Conservation (phyloP, 345 rosid genomes). For the Dipteronia sinensis region DNA sequence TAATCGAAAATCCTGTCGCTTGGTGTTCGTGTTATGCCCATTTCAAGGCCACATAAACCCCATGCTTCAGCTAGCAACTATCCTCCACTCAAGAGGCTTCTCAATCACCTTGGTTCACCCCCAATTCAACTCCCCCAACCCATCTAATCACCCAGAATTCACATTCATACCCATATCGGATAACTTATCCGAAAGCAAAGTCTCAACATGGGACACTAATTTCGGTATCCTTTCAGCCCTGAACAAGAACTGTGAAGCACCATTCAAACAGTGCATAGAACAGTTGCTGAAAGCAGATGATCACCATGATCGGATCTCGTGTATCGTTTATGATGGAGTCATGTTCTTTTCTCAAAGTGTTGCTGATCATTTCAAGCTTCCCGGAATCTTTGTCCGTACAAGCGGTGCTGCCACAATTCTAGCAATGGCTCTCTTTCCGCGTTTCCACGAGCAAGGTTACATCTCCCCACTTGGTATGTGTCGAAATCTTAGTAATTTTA, state of each 20-base stretch:
- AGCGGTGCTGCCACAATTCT: conserved; percentile 20
- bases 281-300: conserved; percentile 20
- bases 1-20: background rate
- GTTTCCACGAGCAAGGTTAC: conserved; percentile 16
- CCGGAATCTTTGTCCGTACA: conserved; percentile 25
- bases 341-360: conserved; percentile 35
- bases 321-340: conserved; percentile 34
- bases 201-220: conserved; percentile 8
- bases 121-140: conserved; percentile 31
- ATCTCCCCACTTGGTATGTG: conserved; percentile 23
- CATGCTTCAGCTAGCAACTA: conserved; percentile 41
- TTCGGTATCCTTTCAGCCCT: conserved; percentile 1
- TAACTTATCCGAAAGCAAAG: too few relatives aligned
- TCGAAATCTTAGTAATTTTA: background rate
- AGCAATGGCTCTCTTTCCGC: background rate
- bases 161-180: too few relatives aligned
- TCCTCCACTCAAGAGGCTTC: conserved; percentile 37
- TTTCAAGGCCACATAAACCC: conserved; percentile 44
- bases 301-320: background rate
- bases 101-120: conserved; percentile 37
- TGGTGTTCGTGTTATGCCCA: conserved; percentile 40
- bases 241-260: conserved; percentile 20
- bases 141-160: background rate
- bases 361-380: conserved; percentile 27
- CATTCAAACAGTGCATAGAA: conserved; percentile 18